Evolutionary conservation across 306 rosid species (phyloP).

Genomic region (Parietaria judaica): DNA sequence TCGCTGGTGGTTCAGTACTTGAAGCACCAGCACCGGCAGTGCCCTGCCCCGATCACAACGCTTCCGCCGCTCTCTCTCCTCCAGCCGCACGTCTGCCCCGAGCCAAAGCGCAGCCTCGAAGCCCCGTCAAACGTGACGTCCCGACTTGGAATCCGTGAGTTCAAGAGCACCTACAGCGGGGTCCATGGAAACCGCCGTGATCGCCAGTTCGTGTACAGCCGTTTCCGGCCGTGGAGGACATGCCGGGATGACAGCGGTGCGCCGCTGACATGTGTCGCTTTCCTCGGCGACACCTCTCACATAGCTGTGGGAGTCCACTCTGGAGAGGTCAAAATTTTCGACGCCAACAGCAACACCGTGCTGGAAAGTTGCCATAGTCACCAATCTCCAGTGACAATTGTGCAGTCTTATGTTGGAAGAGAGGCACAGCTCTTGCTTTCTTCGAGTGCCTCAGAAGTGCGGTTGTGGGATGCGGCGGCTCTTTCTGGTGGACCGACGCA

Average conservation of each 20-base stretch:
- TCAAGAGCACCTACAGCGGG: conserved; percentile 68
- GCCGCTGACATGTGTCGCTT: conserved; percentile 77
- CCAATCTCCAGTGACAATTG: conserved; percentile 72
- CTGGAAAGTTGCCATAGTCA: conserved; percentile 82
- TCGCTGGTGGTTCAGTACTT: conserved; percentile 86
- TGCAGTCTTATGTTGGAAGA: conserved; percentile 64
- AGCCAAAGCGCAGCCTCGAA: conserved; percentile 85
- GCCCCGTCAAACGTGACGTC: conserved; percentile 89
- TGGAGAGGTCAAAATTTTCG: conserved; percentile 85
- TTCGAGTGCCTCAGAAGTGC: conserved; percentile 79
- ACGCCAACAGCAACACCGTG: conserved; percentile 57
- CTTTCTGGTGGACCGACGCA: conserved; percentile 70
- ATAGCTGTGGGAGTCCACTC: conserved; percentile 85
- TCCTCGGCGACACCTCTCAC: conserved; percentile 77
- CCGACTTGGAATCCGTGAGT: conserved; percentile 90
- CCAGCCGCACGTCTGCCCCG: conserved; percentile 94
- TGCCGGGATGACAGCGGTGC: conserved; percentile 81
- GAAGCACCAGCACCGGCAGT: conserved; percentile 98
- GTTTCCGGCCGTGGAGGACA: conserved; percentile 96
- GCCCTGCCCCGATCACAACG: conserved; percentile 96
- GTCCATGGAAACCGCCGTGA: conserved; percentile 91
- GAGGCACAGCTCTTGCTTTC: conserved; percentile 80
- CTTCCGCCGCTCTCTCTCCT: conserved; percentile 93
- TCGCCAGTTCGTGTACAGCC: conserved; percentile 89
- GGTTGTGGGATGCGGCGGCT: conserved; percentile 75